Evolutionary conservation across 1,139 yeast genomes (phyloP).

Genomic region (Sugiyamaella novakii): DNA sequence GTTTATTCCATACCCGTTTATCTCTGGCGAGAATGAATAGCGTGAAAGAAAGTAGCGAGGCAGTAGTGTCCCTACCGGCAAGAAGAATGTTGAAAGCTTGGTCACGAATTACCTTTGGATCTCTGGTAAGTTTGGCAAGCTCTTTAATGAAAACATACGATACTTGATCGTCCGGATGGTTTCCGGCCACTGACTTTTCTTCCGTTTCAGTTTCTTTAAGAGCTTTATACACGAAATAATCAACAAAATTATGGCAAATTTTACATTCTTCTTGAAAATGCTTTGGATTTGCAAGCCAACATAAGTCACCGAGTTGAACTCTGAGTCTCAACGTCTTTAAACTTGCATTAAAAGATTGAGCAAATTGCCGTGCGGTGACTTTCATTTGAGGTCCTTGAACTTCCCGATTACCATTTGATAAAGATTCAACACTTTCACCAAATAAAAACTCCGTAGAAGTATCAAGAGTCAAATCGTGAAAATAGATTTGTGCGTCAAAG

Average conservation of each 20-base stretch:
- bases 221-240: conserved; percentile 39
- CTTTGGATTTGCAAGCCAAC: conserved; percentile 19
- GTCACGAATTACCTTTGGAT: conserved; percentile 53
- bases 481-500: conserved; percentile 53
- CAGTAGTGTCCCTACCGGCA: conserved; percentile 64
- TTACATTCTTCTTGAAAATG: conserved; percentile 41
- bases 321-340: conserved; percentile 15
- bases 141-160: conserved; percentile 52
- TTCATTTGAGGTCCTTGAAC: conserved; percentile 31
- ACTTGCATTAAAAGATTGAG: conserved; percentile 43
- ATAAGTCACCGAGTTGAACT: conserved; percentile 21
- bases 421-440: conserved; percentile 54
- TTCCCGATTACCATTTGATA: conserved; percentile 38
- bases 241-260: conserved; percentile 40
- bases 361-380: conserved; percentile 42
- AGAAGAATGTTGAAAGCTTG: conserved; percentile 55
- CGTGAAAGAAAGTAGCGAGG: conserved; percentile 53
- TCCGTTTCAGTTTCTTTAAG: conserved; percentile 27
- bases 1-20: conserved; percentile 46
- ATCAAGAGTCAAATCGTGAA: conserved; percentile 57
- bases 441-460: conserved; percentile 61
- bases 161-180: conserved; percentile 24
- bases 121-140: conserved; percentile 53
- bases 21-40: conserved; percentile 52
- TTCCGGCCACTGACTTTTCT: conserved; percentile 17